Base-by-base conservation (phyloP, 257 asterid genomes). In the Solanum appendiculatum region DNA sequence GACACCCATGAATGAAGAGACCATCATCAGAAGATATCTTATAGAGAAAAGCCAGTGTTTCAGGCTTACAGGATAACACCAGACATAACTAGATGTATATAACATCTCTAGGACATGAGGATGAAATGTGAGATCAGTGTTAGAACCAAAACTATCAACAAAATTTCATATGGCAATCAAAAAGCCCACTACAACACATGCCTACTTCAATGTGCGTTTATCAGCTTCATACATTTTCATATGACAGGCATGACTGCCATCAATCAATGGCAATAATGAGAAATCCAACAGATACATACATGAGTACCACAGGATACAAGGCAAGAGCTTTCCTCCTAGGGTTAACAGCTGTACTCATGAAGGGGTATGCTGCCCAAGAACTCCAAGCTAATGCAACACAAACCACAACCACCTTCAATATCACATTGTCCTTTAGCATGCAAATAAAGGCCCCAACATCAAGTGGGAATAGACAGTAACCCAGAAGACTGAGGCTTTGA, bases 311-410 rank as follows among this genome's bases (percentile, higher is more conserved):
- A 9, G 99, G 99, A 85, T 97, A 97, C 13, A 97, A 91, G 18
- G 99, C 99, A 33, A 97, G 97, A 87, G 99, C 98, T 91, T 95
- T 97, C 90, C 99, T 94, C 86, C 91, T 89, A 0, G 98, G 97
- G 87, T 94, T 93, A 29, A 96, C 98, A 27, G 98, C 98, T 6
- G 94, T 94, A 86, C 99, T 97, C 95, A 96, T 97, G 95, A 97
- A 96, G 16, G 99, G 99, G 88, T 97, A 97, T 75, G 99, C 99
- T 27, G 99, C 99, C 99, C 99, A 97, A 23, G 98, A 96, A 91
- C 99, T 97, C 99, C 98, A 97, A 13, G 97, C 96, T 86, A 97
- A 83, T 42, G 99, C 91, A 80, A 97, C 93, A 37, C 91, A 93
- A 1, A 96, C 99, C 84, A 97, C 96, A 29, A 93, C 95, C 70